Conservation (phyloP, 768 basidiomycete genomes). For the Lactarius evosmus region DNA sequence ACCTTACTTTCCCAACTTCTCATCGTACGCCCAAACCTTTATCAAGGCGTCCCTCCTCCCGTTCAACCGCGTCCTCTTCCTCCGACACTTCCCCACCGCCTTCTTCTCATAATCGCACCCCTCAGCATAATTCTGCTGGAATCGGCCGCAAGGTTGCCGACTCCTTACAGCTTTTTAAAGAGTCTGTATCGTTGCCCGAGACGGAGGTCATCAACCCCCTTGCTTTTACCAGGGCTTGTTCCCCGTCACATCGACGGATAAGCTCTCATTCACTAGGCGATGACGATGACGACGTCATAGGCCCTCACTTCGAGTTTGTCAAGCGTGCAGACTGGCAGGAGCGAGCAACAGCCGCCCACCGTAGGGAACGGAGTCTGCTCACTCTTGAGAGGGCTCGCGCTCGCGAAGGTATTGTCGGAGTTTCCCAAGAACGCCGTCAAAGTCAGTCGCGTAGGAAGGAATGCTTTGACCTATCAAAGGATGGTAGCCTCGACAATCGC, state of each 20-base stretch:
- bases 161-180: conserved; percentile 77
- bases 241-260: conserved; percentile 34
- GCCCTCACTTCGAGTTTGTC: conserved; percentile 75
- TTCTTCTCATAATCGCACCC: conserved; percentile 37
- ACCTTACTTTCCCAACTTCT: conserved; percentile 17
- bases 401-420: conserved; percentile 42
- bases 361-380: conserved; percentile 65
- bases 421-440: conserved; percentile 30
- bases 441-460: conserved; percentile 33
- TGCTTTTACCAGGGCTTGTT: conserved; percentile 32
- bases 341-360: conserved; percentile 65
- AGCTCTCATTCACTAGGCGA: conserved; percentile 33
- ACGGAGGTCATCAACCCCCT: conserved; percentile 37
- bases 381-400: conserved; percentile 54
- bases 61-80: conserved; percentile 36
- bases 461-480: conserved; percentile 42
- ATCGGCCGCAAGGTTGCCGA: conserved; percentile 84
- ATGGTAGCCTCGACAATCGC: conserved; percentile 46
- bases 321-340: conserved; percentile 86
- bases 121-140: conserved; percentile 36
- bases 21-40: conserved; percentile 22
- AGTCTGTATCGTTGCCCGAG: conserved; percentile 47
- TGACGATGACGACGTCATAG: conserved; percentile 53
- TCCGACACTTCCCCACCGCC: conserved; percentile 35
- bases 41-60: conserved; percentile 26